Base-by-base conservation (phyloP, 1,284 basidiomycete species). In the Pyrrhoderma lamaoense region DNA sequence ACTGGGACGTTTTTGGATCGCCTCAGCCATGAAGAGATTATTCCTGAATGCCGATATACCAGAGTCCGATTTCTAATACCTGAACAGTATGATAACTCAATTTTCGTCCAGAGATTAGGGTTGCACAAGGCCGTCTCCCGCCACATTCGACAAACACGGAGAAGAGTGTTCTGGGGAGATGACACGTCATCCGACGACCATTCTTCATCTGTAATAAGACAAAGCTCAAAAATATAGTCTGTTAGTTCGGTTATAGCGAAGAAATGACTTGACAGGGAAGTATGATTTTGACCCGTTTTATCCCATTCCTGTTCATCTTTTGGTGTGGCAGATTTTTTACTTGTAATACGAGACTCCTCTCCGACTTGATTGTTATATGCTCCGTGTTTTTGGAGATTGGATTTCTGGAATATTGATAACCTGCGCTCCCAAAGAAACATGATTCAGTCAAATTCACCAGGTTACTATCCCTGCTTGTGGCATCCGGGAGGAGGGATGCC, bases 81-180 rank as follows among this genome's bases (percentile, higher is more conserved):
- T n/a, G 51, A 40, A 36, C 35, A 47, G 36, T 46, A 42, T 7
- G 44, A 38, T 16, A 57, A 42, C 11, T 47, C 27, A 14, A 57
- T 36, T 5, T 45, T 38, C 3, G 56, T 49, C 55, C 55, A 58
- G 11, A 58, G 46, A n/a, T 45, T 39, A 13, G 57, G 55, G 8
- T 45, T 58, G 18, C 23, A 21, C 36, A 49, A 21, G 7, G 55
- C 57, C 9, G 52, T 39, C 16, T 45, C 45, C n/a, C 57, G 57
- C 57, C 57, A 58, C 42, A 38, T 22, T 27, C 45, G 45, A 44
- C 55, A 58, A 11, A 56, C 57, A 13, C 34, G 44, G 3, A 48
- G 40, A 22, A 57, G 9, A 18, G 48, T 51, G 19, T 53, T 14
- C n/a, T 47, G 54, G 4, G 44, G 45, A 36, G 22, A n/a, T 31